These are phyloP conservation scores for Metschnikowia bowlesiae DNA, from an alignment of 805 yeast genomes.

Conservation along the genomic window DNA sequence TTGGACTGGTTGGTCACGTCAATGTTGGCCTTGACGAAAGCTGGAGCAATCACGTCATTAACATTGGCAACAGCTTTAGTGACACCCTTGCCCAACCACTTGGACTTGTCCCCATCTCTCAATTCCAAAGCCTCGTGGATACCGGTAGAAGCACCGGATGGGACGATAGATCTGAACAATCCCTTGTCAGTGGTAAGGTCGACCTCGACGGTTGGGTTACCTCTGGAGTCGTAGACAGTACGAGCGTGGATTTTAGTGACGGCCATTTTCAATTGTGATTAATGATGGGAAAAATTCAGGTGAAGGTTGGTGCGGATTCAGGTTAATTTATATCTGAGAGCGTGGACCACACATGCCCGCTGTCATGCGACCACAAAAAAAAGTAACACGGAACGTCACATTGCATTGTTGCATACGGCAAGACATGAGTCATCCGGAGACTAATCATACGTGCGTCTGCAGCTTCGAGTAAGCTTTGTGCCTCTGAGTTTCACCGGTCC, in stretches of 20 bases:
- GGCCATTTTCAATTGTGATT: conserved; percentile 52
- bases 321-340: conserved; percentile 13
- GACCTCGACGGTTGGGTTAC: conserved; percentile 99
- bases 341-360: conserved; percentile 23
- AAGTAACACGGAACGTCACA: neutral
- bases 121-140: conserved; percentile 96
- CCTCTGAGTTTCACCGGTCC: neutral
- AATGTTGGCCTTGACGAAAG: conserved; percentile 71
- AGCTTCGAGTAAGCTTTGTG: neutral
- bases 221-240: conserved; percentile 98
- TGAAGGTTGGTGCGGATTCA: conserved; percentile 10
- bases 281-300: conserved; percentile 8
- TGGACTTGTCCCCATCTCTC: conserved; percentile 96
- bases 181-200: conserved; percentile 92
- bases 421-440: neutral
- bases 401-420: neutral
- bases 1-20: conserved; percentile 85
- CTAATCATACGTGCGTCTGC: neutral
- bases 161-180: conserved; percentile 93
- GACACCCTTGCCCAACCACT: conserved; percentile 99
- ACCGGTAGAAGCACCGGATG: conserved; percentile 99
- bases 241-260: conserved; percentile 86
- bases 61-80: conserved; percentile 95
- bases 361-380: conserved; percentile 4
- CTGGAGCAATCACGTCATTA: conserved; percentile 92